A percentile compares a stretch with the other conserved stretches of the same genome.
phyloP scores from a whole-genome alignment of 768 basidiomycete species.

The Boletellus emodensis region DNA sequence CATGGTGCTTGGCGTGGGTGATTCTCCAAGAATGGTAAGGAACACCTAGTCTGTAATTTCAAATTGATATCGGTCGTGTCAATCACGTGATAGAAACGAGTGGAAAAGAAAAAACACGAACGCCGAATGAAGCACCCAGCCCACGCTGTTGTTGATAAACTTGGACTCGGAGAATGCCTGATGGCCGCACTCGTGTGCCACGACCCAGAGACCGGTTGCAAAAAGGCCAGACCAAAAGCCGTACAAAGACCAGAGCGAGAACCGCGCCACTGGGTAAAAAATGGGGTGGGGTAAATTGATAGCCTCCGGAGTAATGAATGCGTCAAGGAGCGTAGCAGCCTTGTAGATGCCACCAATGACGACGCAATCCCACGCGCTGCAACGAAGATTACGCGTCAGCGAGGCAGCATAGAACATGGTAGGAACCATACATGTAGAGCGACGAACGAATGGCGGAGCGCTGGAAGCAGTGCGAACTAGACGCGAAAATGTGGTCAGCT shows the following conservation, averaged over 20 bases:
- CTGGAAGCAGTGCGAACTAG: slow-evolving; percentile 81
- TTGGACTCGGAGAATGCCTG: slow-evolving; percentile 95
- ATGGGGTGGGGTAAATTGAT: slow-evolving; percentile 55
- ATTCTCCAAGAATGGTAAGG: slow-evolving; percentile 98
- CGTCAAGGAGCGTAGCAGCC: slow-evolving; percentile 58
- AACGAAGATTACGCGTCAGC: slow-evolving; percentile 10
- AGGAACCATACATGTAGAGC: slow-evolving; percentile 61
- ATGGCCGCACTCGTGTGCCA: slow-evolving; percentile 95
- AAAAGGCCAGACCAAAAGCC: slow-evolving; percentile 81
- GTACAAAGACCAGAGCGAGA: slow-evolving; percentile 77
- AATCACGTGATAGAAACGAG: slow-evolving; percentile 21
- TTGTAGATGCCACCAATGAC: slow-evolving; percentile 71
- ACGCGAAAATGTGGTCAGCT: background rate
- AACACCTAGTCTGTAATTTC: slow-evolving; percentile 68
- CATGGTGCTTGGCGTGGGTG: slow-evolving; percentile 93
- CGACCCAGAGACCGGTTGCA: slow-evolving; percentile 89
- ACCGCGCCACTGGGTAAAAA: slow-evolving; percentile 57
- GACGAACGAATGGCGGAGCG: slow-evolving; percentile 81
- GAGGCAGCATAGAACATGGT: background rate
- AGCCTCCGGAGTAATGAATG: slow-evolving; percentile 52
- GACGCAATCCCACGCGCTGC: slow-evolving; percentile 69
- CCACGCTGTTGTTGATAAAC: slow-evolving; percentile 85
- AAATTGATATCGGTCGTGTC: slow-evolving; percentile 6
- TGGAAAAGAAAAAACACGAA: slow-evolving; percentile 34
- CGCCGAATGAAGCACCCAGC: slow-evolving; percentile 91